Conservation (phyloP, 768 basidiomycete species). For the Hypsizygus marmoreus region DNA sequence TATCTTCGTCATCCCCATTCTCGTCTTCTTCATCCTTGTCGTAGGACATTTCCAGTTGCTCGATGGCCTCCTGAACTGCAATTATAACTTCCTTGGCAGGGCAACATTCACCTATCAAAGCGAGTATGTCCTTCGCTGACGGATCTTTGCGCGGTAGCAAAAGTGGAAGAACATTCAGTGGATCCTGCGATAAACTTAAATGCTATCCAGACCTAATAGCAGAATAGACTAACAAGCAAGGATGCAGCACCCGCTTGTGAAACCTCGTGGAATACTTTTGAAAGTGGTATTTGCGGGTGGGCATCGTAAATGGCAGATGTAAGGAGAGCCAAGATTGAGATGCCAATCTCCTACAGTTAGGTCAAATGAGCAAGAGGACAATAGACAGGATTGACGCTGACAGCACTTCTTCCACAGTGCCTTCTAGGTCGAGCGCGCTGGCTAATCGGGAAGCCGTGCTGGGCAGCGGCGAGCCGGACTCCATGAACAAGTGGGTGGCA, state of each 20-base stretch:
- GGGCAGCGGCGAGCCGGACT: too few relatives aligned
- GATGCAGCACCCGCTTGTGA: conserved; percentile 22
- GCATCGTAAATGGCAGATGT: conserved; percentile 36
- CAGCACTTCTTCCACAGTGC: too few relatives aligned
- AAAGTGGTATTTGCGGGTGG: conserved; percentile 26
- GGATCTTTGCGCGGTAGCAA: conserved; percentile 39
- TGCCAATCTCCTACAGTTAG: conserved; percentile 32
- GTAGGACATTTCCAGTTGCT: conserved; percentile 33
- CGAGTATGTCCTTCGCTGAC: conserved; percentile 39
- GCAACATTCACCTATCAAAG: conserved; percentile 40
- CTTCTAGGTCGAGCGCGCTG: too few relatives aligned
- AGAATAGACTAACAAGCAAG: conserved; percentile 19
- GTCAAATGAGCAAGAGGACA: too few relatives aligned
- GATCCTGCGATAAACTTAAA: conserved; percentile 35
- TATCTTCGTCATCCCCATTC: conserved; percentile 29
- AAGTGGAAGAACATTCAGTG: conserved; percentile 42
- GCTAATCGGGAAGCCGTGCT: too few relatives aligned
- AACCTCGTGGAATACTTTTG: conserved; percentile 32
- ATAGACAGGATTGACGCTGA: too few relatives aligned
- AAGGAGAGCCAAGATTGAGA: conserved; percentile 33
- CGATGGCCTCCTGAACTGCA: conserved; percentile 46
- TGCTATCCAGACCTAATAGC: not conserved
- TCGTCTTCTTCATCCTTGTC: conserved; percentile 24
- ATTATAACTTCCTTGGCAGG: conserved; percentile 50
- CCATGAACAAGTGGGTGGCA: too few relatives aligned